phyloP scores from a whole-genome alignment of 148 eudicot species.

The Rhododendron henanense region DNA sequence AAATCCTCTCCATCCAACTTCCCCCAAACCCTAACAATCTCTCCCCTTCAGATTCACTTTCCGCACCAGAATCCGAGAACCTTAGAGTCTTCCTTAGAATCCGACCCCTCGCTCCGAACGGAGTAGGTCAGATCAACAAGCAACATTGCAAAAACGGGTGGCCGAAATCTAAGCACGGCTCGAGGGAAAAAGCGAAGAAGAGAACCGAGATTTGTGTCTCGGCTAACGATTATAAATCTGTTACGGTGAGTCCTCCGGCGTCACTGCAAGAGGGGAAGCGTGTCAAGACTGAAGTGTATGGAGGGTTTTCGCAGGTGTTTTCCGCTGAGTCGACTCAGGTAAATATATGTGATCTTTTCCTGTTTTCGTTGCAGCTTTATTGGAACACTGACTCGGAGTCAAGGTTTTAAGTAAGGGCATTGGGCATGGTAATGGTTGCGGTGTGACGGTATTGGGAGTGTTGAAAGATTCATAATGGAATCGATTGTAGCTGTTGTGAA shows the following conservation, averaged over 20 bases:
- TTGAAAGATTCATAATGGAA: neutral
- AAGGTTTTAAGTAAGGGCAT: neutral
- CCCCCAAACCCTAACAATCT: conserved; percentile 8
- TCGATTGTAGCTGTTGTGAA: neutral
- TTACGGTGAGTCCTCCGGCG: conserved; percentile 49
- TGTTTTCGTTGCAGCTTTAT: neutral
- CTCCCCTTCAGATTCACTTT: neutral
- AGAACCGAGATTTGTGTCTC: conserved; percentile 31
- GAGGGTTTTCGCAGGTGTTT: conserved; percentile 70
- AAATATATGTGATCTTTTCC: neutral
- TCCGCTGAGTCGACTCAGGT: conserved; percentile 64
- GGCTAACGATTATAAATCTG: conserved; percentile 48
- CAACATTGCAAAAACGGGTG: conserved; percentile 32
- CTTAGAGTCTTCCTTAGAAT: conserved; percentile 66
- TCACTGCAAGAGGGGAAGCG: conserved; percentile 32
- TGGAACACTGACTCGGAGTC: neutral
- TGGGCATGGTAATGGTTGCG: neutral
- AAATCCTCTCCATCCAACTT: conserved; percentile 33
- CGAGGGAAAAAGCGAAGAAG: conserved; percentile 20
- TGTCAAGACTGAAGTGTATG: conserved; percentile 53
- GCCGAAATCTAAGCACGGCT: conserved; percentile 28
- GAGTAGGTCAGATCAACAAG: neutral
- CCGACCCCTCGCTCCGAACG: conserved; percentile 31
- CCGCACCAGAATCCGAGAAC: conserved; percentile 16
- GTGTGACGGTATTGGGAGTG: neutral